Evolutionary conservation across 345 rosid species (phyloP).

Genomic region (Chamaenerion angustifolium): DNA sequence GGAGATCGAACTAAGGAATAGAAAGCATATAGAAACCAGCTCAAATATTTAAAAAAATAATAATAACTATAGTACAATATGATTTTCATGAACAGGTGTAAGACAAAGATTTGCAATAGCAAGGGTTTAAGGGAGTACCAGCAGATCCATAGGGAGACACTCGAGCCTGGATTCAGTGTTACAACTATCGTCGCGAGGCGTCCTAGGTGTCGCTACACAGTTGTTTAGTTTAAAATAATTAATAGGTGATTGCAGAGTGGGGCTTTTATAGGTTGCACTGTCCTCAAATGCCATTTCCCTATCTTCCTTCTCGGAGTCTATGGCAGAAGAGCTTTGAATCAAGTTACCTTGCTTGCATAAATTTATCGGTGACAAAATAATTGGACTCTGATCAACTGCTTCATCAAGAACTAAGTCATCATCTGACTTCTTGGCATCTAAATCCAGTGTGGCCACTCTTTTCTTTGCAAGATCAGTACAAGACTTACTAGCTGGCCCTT

Average conservation of each 20-base stretch:
- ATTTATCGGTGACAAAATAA: conserved; percentile 43
- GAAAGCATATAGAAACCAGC: too few relatives aligned
- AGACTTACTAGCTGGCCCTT: conserved; percentile 36
- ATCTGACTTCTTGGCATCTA: conserved; percentile 27
- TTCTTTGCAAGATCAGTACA: conserved; percentile 69
- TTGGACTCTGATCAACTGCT: conserved; percentile 33
- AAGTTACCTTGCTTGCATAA: conserved; percentile 22
- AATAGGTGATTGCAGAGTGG: conserved; percentile 47
- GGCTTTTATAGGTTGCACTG: conserved; percentile 31
- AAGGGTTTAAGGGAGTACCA: conserved; percentile 32
- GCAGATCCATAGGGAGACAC: conserved; percentile 73
- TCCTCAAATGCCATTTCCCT: conserved; percentile 13
- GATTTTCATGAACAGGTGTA: too few relatives aligned
- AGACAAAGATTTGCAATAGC: neutral
- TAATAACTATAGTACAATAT: neutral
- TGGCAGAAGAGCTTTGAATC: conserved; percentile 30
- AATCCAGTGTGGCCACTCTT: conserved; percentile 38
- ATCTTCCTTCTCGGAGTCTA: conserved; percentile 28
- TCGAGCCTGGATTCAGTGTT: conserved; percentile 64
- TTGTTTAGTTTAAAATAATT: conserved; percentile 28
- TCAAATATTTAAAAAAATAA: too few relatives aligned
- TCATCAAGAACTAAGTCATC: conserved; percentile 16
- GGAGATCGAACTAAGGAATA: too few relatives aligned
- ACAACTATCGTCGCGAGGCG: conserved; percentile 39
- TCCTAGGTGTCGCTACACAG: conserved; percentile 55